Percentiles rank a stretch among this genome's conserved stretches.
Conservation (phyloP, 2,329 filamentous ascomycete genomes). For the Setomelanomma holmii region DNA sequence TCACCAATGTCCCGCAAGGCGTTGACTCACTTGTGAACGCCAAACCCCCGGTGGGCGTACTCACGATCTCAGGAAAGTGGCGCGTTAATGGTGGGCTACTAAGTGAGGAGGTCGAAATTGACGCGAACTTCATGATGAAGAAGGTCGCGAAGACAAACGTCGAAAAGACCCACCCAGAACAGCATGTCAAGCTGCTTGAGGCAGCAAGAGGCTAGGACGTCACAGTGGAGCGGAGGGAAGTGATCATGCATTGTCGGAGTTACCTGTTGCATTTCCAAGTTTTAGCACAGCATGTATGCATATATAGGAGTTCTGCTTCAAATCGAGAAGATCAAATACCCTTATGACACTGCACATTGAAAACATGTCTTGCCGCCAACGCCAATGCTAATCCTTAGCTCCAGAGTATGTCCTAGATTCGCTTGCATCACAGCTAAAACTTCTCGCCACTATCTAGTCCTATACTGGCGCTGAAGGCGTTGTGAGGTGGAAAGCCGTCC, state of each 20-base stretch:
- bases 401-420: no score
- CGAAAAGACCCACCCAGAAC: constrained; percentile 50
- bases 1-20: constrained; percentile 45
- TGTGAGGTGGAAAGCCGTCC: constrained; percentile 37
- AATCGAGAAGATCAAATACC: not conserved
- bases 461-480: constrained; percentile 15
- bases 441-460: not conserved
- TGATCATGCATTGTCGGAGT: not conserved
- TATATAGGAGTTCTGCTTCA: not conserved
- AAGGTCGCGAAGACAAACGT: constrained; percentile 51
- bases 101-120: constrained; percentile 50
- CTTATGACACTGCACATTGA: not conserved
- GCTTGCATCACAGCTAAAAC: not conserved
- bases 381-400: no score
- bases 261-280: not conserved
- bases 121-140: constrained; percentile 53
- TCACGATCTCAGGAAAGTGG: constrained; percentile 50
- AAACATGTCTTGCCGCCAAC: not conserved
- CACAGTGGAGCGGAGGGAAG: no score
- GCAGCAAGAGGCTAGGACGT: constrained; percentile 31
- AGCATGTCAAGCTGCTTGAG: constrained; percentile 46
- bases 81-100: constrained; percentile 41
- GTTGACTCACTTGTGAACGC: constrained; percentile 50
- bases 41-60: constrained; percentile 47
- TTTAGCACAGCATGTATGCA: not conserved